Evolutionary conservation across 2,329 filamentous ascomycete species (phyloP), one percentile per base, ranked within the genome.

Genomic region (Nothophaeocryptopus gaeumannii): DNA sequence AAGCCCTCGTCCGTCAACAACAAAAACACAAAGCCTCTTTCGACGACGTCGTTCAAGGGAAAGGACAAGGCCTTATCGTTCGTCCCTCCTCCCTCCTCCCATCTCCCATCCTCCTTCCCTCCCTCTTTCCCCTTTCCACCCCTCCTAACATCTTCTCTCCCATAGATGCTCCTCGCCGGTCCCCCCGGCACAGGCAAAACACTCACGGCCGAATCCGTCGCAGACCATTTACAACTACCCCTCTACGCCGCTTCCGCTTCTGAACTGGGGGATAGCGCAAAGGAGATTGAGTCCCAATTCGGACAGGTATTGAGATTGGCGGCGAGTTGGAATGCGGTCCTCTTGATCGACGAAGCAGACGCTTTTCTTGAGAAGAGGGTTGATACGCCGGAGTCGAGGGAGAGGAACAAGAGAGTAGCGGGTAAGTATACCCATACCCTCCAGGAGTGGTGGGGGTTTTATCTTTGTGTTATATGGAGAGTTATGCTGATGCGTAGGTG

Each of bases 281-380:
- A 52, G 11, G 47, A 46, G 13, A 50, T 62, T 9, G 59, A 63
- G 41, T 41, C 53, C 11, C 32, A 50, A 5, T 51, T 65, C 5
- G 37, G 35, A 9, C 48, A 48, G 12, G 48, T 53, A 11, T 53
- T 64, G 20, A 30, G 49, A 7, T 48, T 63, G 3, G 60, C 58
- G 5, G 50, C 56, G 4, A 39, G 35, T 1, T 58, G 63, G 63
- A 50, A 56, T 10, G 60, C 59, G 5, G 59, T 73, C 2, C 54
- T 74, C 3, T 63, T 73, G 5, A 56, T 73, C 5, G 69, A 73
- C 53, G 66, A 73, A 53, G 69, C 67, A 8, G 69, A 73, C 49
- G 64, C 70, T 5, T 73, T 72, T 35, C 54, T 67, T 8, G 60
- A 53, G 10, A 52, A 47, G 30, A 33, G 54, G 14, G 38, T 38